phyloP scores from a whole-genome alignment of 495 filamentous ascomycete species.

The Trichoderma reesei region DNA sequence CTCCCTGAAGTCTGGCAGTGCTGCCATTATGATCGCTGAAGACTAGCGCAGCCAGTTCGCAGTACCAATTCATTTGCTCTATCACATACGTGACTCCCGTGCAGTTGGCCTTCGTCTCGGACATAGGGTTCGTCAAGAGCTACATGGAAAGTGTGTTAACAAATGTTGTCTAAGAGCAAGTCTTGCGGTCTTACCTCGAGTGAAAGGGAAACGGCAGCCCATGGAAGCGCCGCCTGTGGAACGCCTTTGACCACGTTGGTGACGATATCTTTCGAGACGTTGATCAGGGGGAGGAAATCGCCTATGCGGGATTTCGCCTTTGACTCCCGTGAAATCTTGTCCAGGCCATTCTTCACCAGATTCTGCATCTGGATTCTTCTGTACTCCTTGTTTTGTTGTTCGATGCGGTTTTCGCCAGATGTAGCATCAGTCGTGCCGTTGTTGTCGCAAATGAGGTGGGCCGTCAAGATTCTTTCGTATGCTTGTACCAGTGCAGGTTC shows the following conservation, averaged over 20 bases:
- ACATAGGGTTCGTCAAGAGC: slow-evolving; percentile 19
- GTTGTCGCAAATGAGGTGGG: slow-evolving; percentile 15
- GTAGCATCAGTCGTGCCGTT: no score
- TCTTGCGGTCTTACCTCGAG: slow-evolving; percentile 12
- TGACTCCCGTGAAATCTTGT: slow-evolving; percentile 15
- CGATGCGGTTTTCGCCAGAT: no score
- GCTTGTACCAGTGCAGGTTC: slow-evolving; percentile 17
- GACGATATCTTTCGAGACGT: slow-evolving; percentile 16
- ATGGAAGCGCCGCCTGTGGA: slow-evolving; percentile 16
- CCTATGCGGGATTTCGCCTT: slow-evolving; percentile 16
- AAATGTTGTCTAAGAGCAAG: background rate
- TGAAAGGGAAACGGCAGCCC: slow-evolving; percentile 18
- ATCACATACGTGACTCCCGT: slow-evolving; percentile 22
- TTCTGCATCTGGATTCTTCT: slow-evolving; percentile 16
- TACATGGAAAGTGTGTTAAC: background rate
- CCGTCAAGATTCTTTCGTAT: slow-evolving; percentile 16
- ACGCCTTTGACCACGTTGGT: slow-evolving; percentile 15
- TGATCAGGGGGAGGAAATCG: slow-evolving; percentile 14
- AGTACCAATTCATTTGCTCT: slow-evolving; percentile 28
- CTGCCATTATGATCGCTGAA: slow-evolving; percentile 7
- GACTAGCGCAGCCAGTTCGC: slow-evolving; percentile 20
- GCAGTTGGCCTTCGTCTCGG: slow-evolving; percentile 22
- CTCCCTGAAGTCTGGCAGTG: slow-evolving; percentile 7
- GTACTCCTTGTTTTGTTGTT: slow-evolving; percentile 10
- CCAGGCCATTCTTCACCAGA: slow-evolving; percentile 16